Conservation (phyloP, 2,329 filamentous ascomycete genomes). For the Dothistroma pini region DNA sequence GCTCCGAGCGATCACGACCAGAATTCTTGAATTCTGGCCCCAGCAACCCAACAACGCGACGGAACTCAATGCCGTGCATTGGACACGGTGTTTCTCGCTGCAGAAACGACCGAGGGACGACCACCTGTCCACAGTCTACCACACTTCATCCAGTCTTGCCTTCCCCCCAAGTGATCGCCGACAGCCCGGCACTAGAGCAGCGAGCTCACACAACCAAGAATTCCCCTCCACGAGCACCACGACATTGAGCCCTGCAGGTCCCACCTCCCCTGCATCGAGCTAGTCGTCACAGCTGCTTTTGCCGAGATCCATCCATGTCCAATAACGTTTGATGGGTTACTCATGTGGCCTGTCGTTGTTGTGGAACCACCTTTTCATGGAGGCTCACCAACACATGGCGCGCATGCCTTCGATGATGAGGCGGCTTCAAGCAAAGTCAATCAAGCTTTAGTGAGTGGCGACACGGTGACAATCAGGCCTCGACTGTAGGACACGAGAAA, state of each 20-base stretch:
- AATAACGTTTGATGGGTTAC: neutral
- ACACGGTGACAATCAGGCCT: neutral
- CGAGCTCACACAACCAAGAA: neutral
- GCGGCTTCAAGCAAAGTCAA: neutral
- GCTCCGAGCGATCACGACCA: neutral
- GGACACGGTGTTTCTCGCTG: neutral
- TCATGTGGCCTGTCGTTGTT: neutral
- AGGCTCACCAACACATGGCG: neutral
- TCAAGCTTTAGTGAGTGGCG: neutral
- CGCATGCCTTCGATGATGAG: neutral
- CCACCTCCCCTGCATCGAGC: neutral
- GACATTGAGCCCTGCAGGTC: neutral
- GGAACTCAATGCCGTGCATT: neutral
- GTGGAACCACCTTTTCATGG: neutral
- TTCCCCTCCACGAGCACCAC: neutral
- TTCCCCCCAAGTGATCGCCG: neutral
- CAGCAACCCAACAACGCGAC: neutral
- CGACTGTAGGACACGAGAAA: neutral
- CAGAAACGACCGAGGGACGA: neutral
- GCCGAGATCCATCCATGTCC: neutral
- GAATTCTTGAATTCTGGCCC: too few relatives aligned
- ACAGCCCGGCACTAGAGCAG: neutral
- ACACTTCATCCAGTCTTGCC: neutral
- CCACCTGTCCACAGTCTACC: neutral
- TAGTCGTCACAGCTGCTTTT: neutral